phyloP scores from a whole-genome alignment of 306 rosid genomes.

The Prunus davidiana region DNA sequence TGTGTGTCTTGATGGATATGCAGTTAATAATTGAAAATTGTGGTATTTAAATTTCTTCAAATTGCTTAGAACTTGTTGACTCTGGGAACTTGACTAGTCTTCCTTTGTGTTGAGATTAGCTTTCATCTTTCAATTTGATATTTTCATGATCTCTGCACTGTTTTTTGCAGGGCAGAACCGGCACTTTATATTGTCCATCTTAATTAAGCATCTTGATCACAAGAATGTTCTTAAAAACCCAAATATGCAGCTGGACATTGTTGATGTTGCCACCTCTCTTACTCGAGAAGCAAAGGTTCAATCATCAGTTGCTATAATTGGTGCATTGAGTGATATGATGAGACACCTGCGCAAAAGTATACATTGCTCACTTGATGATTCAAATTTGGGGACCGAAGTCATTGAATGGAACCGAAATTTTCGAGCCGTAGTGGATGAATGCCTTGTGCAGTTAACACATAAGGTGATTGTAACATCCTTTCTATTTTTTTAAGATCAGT shows the following conservation, averaged over 20 bases:
- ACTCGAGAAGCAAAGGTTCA: conserved; percentile 24
- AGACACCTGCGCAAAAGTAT: conserved; percentile 27
- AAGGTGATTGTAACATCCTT: conserved; percentile 17
- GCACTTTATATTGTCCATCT: conserved; percentile 28
- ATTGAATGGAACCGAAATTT: conserved; percentile 25
- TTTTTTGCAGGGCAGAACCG: conserved; percentile 20
- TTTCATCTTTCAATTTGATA: background rate
- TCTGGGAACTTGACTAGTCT: conserved; percentile 7
- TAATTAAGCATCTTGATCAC: conserved; percentile 32
- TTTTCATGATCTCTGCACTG: background rate
- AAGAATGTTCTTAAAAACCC: conserved; percentile 31
- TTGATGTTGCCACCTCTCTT: conserved; percentile 24
- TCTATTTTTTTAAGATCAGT: background rate
- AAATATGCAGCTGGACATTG: conserved; percentile 26
- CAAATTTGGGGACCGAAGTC: conserved; percentile 26
- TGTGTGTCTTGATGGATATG: conserved; percentile 57
- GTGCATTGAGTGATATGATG: conserved; percentile 43
- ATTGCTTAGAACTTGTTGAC: background rate
- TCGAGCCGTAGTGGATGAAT: conserved; percentile 22
- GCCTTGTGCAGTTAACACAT: conserved; percentile 28
- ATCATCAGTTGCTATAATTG: conserved; percentile 47
- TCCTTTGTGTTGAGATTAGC: conserved; percentile 8
- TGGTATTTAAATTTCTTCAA: conserved; percentile 41
- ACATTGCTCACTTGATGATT: conserved; percentile 34
- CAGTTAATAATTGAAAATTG: conserved; percentile 54